phyloP scores from a whole-genome alignment of 225 moss, liverwort and hornwort species.

The Pseudisothecium myosuroides region DNA sequence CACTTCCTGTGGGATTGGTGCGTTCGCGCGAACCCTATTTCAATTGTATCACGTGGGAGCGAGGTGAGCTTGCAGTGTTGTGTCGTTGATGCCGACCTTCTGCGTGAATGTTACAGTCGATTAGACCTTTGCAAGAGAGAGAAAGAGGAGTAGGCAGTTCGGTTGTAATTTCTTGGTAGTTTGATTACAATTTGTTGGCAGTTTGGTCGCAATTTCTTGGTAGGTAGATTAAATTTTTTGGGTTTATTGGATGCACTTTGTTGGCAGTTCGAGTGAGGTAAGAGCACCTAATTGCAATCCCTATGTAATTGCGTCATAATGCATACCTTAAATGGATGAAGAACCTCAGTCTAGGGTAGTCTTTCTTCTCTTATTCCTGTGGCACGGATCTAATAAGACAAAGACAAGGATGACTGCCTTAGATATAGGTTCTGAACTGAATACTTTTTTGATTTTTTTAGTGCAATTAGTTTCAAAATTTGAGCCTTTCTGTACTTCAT shows the following conservation, averaged over 20 bases:
- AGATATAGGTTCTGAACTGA: neutral
- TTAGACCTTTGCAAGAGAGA: neutral
- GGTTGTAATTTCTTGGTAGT: neutral
- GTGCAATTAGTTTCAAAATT: neutral
- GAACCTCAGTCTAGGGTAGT: neutral
- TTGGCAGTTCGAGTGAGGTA: neutral
- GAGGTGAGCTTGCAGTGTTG: neutral
- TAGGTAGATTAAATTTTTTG: neutral
- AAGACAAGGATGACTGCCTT: neutral
- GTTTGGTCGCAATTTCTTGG: neutral
- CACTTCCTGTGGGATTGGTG: neutral
- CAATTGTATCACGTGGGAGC: neutral
- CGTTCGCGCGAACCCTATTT: neutral
- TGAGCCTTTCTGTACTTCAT: too few relatives aligned
- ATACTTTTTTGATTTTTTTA: neutral
- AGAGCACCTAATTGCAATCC: neutral
- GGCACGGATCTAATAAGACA: neutral
- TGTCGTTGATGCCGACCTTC: neutral
- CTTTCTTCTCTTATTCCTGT: neutral
- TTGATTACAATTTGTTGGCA: neutral
- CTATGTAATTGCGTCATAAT: neutral
- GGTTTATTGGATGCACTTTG: neutral
- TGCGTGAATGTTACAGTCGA: neutral
- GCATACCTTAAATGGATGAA: neutral
- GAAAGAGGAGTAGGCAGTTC: neutral